phyloP scores from a whole-genome alignment of 176 grass and related monocot genomes.

The Poa pratensis region DNA sequence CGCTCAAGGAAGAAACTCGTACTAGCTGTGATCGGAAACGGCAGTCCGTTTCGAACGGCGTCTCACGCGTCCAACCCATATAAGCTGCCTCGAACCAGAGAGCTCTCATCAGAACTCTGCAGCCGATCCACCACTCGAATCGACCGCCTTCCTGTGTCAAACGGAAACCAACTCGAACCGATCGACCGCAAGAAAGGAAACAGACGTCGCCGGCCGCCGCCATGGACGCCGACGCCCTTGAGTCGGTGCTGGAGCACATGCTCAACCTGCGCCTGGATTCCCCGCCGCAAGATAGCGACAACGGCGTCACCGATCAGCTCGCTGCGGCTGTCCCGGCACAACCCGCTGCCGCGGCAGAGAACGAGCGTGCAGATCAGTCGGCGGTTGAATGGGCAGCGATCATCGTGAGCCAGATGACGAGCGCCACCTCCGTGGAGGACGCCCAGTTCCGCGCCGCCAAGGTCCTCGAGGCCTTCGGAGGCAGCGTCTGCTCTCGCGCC shows the following conservation, averaged over 20 bases:
- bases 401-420: background rate
- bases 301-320: background rate
- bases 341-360: background rate
- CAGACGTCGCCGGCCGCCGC: background rate
- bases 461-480: constrained; percentile 18
- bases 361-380: background rate
- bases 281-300: background rate
- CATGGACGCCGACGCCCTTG: background rate
- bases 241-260: constrained; percentile 3
- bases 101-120: background rate
- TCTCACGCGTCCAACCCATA: background rate
- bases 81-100: background rate
- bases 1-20: background rate
- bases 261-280: background rate
- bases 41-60: background rate
- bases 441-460: constrained; percentile 11
- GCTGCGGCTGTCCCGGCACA: background rate
- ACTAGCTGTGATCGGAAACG: background rate
- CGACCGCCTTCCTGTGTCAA: background rate
- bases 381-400: background rate
- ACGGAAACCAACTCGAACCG: background rate
- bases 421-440: constrained; percentile 1
- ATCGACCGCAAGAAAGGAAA: background rate
- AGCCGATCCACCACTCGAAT: background rate
- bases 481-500: background rate